A percentile compares a stretch with the other conserved stretches of the same genome.
Conservation (phyloP, 495 filamentous ascomycete species). For the Talaromyces stipitatus region DNA sequence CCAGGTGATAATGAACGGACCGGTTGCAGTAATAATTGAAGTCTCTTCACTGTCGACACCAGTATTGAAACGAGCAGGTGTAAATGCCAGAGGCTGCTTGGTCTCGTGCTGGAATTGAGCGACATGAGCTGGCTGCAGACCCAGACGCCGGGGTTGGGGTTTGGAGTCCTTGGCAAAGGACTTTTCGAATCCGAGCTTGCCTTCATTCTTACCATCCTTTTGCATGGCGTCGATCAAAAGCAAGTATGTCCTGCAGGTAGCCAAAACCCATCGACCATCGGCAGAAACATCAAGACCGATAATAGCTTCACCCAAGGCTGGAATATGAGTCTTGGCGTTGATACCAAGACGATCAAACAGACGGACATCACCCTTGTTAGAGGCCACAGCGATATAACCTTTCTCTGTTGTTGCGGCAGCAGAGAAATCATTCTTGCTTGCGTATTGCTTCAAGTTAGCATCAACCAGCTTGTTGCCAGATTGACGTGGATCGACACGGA, state of each 20-base stretch:
- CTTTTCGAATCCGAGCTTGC: constrained; percentile 95
- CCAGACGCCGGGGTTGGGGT: constrained; percentile 86
- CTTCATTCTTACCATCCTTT: constrained; percentile 89
- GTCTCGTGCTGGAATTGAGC: constrained; percentile 97
- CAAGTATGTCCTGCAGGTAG: constrained; percentile 89
- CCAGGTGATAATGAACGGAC: constrained; percentile 97
- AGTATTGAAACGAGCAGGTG: constrained; percentile 88
- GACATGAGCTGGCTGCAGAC: constrained; percentile 78
- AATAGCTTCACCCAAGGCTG: constrained; percentile 90
- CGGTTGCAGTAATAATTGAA: constrained; percentile 93
- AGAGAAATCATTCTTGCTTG: constrained; percentile 93
- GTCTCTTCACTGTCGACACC: constrained; percentile 73
- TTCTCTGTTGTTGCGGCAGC: constrained; percentile 89
- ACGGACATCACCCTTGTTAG: constrained; percentile 94
- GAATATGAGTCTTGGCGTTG: constrained; percentile 95
- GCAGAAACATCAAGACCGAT: constrained; percentile 91
- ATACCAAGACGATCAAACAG: constrained; percentile 95
- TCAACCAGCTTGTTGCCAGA: constrained; percentile 90
- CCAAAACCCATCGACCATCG: constrained; percentile 91
- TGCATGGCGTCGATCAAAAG: constrained; percentile 88
- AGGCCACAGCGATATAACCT: constrained; percentile 92
- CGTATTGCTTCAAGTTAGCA: constrained; percentile 87
- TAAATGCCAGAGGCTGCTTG: constrained; percentile 76
- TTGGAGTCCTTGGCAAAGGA: constrained; percentile 88
- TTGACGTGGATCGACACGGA: constrained; percentile 87